Conservation (phyloP, 192 early-diverging fungal genomes). For the Umbelopsis isabellina region DNA sequence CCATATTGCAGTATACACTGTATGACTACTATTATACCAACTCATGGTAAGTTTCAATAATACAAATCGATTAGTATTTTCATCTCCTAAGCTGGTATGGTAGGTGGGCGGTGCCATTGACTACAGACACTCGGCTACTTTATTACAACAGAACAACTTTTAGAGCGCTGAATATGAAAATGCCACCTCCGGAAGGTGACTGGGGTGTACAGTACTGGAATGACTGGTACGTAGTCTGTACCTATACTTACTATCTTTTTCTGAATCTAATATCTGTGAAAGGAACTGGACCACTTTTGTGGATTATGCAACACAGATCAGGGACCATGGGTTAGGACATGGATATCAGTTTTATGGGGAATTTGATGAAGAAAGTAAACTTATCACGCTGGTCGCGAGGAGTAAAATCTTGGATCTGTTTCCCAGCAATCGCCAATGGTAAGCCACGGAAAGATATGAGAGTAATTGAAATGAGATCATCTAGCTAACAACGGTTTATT, state of each 20-base stretch:
- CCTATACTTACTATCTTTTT: neutral
- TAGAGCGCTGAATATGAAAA: neutral
- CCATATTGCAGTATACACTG: slow-evolving; percentile 1
- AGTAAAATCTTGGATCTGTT: slow-evolving; percentile 15
- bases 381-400: slow-evolving; percentile 18
- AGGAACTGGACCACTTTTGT: slow-evolving; percentile 20
- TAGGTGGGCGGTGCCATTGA: slow-evolving; percentile 24
- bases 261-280: neutral
- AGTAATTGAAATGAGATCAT: neutral
- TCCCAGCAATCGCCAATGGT: slow-evolving; percentile 14
- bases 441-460: neutral
- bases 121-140: slow-evolving; percentile 14
- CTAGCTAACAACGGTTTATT: neutral
- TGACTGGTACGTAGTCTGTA: neutral
- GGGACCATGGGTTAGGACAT: slow-evolving; percentile 12
- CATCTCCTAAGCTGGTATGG: neutral
- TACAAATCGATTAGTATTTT: neutral
- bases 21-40: slow-evolving; percentile 22
- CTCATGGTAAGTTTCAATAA: neutral
- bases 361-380: slow-evolving; percentile 25
- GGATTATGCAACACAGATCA: slow-evolving; percentile 1
- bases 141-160: slow-evolving; percentile 25
- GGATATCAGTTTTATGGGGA: slow-evolving; percentile 24
- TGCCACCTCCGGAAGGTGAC: slow-evolving; percentile 20
- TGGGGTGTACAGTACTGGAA: slow-evolving; percentile 23